Evolutionary conservation across 345 rosid species (phyloP).

Genomic region (Heritiera littoralis): DNA sequence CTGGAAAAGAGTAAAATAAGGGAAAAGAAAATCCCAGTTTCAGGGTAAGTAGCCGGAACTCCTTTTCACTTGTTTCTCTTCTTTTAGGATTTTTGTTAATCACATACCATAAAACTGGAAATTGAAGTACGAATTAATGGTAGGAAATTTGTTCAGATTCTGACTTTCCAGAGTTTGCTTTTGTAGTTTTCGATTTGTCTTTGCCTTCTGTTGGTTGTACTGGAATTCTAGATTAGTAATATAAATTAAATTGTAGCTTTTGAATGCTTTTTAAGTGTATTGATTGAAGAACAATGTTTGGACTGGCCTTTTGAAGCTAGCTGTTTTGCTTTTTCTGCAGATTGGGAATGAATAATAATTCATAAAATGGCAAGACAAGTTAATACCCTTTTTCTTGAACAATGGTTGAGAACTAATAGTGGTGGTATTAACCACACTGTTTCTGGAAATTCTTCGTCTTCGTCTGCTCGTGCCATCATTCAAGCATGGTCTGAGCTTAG

Average conservation of each 20-base stretch:
- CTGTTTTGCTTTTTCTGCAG: slow-evolving; percentile 12
- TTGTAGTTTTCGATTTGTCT: not conserved
- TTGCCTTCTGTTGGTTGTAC: not conserved
- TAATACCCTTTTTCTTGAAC: slow-evolving; percentile 64
- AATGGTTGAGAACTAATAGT: slow-evolving; percentile 60
- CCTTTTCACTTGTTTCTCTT: not conserved
- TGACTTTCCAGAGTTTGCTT: not conserved
- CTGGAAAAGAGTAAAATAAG: no score
- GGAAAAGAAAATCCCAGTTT: not conserved
- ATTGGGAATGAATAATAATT: not conserved
- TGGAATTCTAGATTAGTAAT: not conserved
- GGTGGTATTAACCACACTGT: slow-evolving; percentile 27
- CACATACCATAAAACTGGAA: no score
- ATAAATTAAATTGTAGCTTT: not conserved
- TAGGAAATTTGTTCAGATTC: not conserved
- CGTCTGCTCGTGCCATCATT: slow-evolving; percentile 75
- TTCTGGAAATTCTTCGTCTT: slow-evolving; percentile 36
- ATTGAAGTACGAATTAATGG: not conserved
- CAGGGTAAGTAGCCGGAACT: not conserved
- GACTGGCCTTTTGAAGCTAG: slow-evolving; percentile 5
- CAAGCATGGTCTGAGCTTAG: slow-evolving; percentile 67
- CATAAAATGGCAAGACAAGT: slow-evolving; percentile 61
- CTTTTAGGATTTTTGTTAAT: not conserved
- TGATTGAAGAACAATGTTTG: not conserved
- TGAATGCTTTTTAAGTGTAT: not conserved